Percentiles rank a stretch among this genome's conserved stretches.
phyloP scores from a whole-genome alignment of 371 early-diverging fungal species.

The Rhizopus sp. region DNA sequence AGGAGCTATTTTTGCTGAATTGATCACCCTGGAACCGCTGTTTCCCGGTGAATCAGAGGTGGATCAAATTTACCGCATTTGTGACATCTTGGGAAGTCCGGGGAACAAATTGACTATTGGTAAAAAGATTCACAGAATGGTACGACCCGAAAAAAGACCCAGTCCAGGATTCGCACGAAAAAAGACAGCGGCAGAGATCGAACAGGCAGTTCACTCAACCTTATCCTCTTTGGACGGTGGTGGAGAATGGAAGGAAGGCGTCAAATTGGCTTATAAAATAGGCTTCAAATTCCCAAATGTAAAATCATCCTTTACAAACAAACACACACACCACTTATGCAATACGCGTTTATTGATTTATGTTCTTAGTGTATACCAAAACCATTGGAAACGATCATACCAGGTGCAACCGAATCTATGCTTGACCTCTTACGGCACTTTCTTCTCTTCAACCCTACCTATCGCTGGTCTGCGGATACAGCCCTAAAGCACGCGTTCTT shows the following conservation, averaged over 20 bases:
- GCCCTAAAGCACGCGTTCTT: constrained; percentile 76
- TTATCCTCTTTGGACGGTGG: constrained; percentile 43
- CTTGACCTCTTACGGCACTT: constrained; percentile 81
- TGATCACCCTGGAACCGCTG: constrained; percentile 81
- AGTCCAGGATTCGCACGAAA: constrained; percentile 50
- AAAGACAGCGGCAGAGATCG: constrained; percentile 2
- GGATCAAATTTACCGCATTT: constrained; percentile 85
- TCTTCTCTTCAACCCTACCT: constrained; percentile 85
- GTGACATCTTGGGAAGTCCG: constrained; percentile 67
- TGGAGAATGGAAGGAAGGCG: constrained; percentile 74
- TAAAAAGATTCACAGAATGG: constrained; percentile 12
- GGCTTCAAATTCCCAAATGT: constrained; percentile 67
- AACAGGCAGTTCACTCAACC: constrained; percentile 14
- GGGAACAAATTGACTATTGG: constrained; percentile 24
- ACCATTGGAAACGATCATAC: constrained; percentile 62
- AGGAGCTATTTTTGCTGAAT: constrained; percentile 93
- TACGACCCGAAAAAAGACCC: constrained; percentile 23
- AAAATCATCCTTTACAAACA: constrained; percentile 9
- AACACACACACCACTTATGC: background rate
- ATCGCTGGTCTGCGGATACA: constrained; percentile 77
- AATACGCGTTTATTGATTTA: constrained; percentile 26
- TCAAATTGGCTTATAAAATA: constrained; percentile 62
- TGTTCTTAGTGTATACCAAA: constrained; percentile 47
- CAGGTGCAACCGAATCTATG: constrained; percentile 62
- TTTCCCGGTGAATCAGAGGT: constrained; percentile 95